Conservation (phyloP, 2,329 filamentous ascomycete genomes). For the Alternaria infectoria region DNA sequence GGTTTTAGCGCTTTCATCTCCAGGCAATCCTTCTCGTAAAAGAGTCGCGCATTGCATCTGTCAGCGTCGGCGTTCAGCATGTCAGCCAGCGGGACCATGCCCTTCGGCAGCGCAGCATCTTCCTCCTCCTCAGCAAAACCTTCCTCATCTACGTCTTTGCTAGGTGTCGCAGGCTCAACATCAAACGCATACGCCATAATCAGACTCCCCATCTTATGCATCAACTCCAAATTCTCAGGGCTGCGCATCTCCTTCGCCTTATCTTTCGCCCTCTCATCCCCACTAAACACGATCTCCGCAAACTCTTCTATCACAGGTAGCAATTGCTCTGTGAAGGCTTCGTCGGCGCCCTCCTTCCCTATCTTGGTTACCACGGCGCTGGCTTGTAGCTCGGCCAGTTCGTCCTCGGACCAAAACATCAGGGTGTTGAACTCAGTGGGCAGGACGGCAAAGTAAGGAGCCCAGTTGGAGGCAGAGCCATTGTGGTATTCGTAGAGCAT, state of each 20-base stretch:
- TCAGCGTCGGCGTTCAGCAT: constrained; percentile 88
- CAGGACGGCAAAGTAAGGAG: constrained; percentile 77
- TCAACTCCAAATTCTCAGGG: constrained; percentile 60
- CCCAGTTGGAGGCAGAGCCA: constrained; percentile 71
- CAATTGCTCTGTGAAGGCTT: constrained; percentile 67
- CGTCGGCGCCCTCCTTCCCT: constrained; percentile 73
- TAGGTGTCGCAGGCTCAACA: constrained; percentile 59
- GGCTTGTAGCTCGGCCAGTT: constrained; percentile 75
- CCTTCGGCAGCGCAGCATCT: constrained; percentile 65
- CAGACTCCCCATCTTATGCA: constrained; percentile 82
- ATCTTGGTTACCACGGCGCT: constrained; percentile 79
- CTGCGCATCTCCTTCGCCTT: constrained; percentile 50
- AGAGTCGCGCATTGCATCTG: constrained; percentile 73
- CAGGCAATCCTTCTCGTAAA: constrained; percentile 65
- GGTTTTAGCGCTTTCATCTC: constrained; percentile 74
- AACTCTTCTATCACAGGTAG: constrained; percentile 59
- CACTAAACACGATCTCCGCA: constrained; percentile 47
- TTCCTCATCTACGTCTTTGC: constrained; percentile 64
- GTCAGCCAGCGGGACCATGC: constrained; percentile 90
- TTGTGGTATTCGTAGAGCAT: constrained; percentile 77
- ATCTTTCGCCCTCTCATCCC: constrained; percentile 42
- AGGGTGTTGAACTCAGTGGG: constrained; percentile 77
- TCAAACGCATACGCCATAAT: constrained; percentile 97
- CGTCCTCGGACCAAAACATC: constrained; percentile 83
- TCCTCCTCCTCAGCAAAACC: constrained; percentile 56